Conservation (phyloP, 148 eudicot species). For the Nyssa sinensis region DNA sequence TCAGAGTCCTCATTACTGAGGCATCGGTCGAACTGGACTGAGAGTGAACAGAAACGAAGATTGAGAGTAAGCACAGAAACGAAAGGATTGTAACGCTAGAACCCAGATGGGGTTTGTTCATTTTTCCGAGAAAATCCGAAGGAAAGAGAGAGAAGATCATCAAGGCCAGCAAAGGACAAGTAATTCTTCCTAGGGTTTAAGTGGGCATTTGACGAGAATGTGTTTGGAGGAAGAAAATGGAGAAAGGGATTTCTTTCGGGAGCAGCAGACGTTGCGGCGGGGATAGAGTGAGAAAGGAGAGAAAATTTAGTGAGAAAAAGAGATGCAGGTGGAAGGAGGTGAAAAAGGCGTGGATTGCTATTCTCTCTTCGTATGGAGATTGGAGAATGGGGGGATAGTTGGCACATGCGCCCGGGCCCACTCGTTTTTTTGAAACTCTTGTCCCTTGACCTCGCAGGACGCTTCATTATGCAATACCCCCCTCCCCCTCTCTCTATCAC, state of each 20-base stretch:
- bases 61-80: neutral
- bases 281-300: neutral
- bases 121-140: neutral
- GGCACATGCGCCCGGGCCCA: too few species aligned
- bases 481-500: too few species aligned
- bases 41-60: neutral
- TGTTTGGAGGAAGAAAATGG: neutral
- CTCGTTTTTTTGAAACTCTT: too few species aligned
- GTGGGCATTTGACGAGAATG: neutral
- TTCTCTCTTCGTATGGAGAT: neutral
- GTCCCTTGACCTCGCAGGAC: too few species aligned
- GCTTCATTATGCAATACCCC: too few species aligned
- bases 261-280: neutral
- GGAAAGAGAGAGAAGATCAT: neutral
- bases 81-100: neutral
- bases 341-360: neutral
- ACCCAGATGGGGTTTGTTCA: neutral
- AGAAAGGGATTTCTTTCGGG: neutral
- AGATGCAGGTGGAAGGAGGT: too few species aligned
- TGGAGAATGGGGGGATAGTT: too few species aligned
- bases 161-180: neutral
- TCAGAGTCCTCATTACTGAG: constrained; percentile 48
- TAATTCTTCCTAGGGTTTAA: neutral
- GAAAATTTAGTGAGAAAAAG: neutral
- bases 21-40: constrained; percentile 43